Evolutionary conservation across 2,329 filamentous ascomycete species (phyloP).

Genomic region (Cytospora schulzeri): DNA sequence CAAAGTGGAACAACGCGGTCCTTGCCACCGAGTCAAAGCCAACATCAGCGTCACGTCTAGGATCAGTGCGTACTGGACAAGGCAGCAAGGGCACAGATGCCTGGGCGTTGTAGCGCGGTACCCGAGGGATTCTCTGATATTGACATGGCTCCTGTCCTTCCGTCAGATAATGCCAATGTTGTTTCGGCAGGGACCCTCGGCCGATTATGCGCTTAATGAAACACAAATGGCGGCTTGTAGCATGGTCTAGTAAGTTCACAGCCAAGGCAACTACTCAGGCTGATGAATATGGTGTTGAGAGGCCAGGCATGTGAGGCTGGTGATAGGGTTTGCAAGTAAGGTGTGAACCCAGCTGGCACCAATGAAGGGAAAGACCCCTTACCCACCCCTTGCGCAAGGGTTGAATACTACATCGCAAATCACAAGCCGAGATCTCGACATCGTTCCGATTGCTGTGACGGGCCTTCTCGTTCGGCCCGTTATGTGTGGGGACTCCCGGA

Average conservation of each 20-base stretch:
- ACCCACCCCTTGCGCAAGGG: slow-evolving; percentile 13
- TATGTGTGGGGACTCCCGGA: not conserved
- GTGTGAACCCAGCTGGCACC: slow-evolving; percentile 39
- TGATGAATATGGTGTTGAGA: not conserved
- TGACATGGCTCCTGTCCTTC: not conserved
- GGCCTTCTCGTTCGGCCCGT: not conserved
- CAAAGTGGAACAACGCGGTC: too few relatives aligned
- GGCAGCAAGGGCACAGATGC: not conserved
- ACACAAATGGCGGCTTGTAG: not conserved
- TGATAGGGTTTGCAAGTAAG: not conserved
- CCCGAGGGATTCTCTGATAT: not conserved
- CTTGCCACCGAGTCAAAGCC: not conserved
- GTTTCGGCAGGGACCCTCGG: not conserved
- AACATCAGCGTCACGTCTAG: not conserved
- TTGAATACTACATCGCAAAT: not conserved
- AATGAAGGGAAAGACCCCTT: slow-evolving; percentile 14
- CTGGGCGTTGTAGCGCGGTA: too few relatives aligned
- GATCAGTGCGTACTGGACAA: not conserved
- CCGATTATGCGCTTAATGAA: not conserved
- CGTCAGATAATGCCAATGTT: not conserved
- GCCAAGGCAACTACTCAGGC: not conserved
- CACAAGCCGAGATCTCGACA: not conserved
- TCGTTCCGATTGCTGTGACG: not conserved
- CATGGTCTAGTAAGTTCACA: not conserved
- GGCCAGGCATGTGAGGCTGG: not conserved